These are phyloP conservation scores for Aspergillus ochraceus DNA, from an alignment of 2,329 filamentous ascomycete species.

Conservation along the genomic window DNA sequence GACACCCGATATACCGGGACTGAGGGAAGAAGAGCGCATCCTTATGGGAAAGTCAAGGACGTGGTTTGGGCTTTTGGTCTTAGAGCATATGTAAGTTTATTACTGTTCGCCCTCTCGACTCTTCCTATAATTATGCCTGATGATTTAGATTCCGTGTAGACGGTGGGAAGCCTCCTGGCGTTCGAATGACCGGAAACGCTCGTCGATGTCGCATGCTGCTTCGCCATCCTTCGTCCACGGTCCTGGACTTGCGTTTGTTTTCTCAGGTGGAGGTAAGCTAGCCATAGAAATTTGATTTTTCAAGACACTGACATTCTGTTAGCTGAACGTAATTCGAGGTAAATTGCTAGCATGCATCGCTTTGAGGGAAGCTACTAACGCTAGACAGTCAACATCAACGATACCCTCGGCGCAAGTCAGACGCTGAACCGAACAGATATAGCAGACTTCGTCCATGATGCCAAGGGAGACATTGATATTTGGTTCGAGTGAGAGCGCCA, in stretches of 20 bases:
- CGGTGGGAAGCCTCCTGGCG: conserved; percentile 46
- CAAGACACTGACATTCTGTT: conserved; percentile 1
- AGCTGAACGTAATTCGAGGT: conserved; percentile 47
- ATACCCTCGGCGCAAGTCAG: conserved; percentile 28
- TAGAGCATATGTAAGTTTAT: conserved; percentile 50
- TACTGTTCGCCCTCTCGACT: background rate
- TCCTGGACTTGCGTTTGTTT: conserved; percentile 53
- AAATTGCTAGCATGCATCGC: background rate
- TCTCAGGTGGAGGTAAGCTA: conserved; percentile 50
- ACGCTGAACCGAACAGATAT: conserved; percentile 37
- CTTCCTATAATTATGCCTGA: background rate
- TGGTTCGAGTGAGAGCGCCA: conserved; percentile 45
- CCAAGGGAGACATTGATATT: conserved; percentile 49
- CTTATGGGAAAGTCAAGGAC: conserved; percentile 48
- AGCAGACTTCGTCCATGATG: conserved; percentile 44
- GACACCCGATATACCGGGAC: conserved; percentile 11
- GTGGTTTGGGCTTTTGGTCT: conserved; percentile 55
- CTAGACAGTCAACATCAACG: conserved; percentile 37
- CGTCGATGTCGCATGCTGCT: conserved; percentile 50
- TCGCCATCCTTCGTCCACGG: conserved; percentile 43
- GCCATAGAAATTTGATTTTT: background rate
- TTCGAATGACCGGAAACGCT: conserved; percentile 37
- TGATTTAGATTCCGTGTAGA: conserved; percentile 42
- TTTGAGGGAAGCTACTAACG: background rate
- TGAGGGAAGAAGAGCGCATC: conserved; percentile 27